These are phyloP conservation scores for Mycena kentingensis DNA, from an alignment of 768 basidiomycete genomes.

Conservation along the genomic window DNA sequence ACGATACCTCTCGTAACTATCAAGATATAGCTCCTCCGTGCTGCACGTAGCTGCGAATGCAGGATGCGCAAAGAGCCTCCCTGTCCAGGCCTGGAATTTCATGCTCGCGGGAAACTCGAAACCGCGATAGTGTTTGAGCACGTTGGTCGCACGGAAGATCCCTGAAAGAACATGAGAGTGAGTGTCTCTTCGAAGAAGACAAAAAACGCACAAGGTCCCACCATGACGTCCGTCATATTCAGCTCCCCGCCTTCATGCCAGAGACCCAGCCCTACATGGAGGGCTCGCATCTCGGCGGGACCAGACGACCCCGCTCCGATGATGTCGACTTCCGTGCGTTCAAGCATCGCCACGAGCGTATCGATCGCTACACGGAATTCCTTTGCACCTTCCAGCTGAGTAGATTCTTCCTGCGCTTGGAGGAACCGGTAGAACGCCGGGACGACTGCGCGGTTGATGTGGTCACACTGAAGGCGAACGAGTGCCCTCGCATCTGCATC, in stretches of 20 bases:
- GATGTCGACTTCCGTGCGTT: constrained; percentile 55
- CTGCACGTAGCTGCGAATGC: constrained; percentile 71
- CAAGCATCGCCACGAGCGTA: constrained; percentile 52
- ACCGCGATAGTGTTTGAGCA: constrained; percentile 66
- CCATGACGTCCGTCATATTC: constrained; percentile 68
- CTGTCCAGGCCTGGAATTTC: constrained; percentile 55
- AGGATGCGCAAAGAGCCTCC: constrained; percentile 58
- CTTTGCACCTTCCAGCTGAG: constrained; percentile 52
- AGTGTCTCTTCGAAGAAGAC: constrained; percentile 2
- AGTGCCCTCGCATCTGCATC: constrained; percentile 64
- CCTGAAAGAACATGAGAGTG: constrained; percentile 41
- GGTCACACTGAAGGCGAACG: constrained; percentile 67
- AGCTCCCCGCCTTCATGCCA: constrained; percentile 62
- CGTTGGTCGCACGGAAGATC: constrained; percentile 66
- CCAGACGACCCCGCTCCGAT: constrained; percentile 41
- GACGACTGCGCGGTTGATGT: constrained; percentile 62
- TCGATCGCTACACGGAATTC: constrained; percentile 59
- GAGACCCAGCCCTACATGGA: constrained; percentile 50
- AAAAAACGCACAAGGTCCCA: constrained; percentile 60
- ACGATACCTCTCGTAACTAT: constrained; percentile 68
- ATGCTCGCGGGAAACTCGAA: constrained; percentile 55
- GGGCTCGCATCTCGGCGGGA: constrained; percentile 41
- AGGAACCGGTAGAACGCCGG: constrained; percentile 77
- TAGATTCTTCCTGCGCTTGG: constrained; percentile 61
- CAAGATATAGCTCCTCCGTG: constrained; percentile 63